These are phyloP conservation scores for Candida stauntonica DNA, from an alignment of 805 yeast genomes.

Conservation along the genomic window DNA sequence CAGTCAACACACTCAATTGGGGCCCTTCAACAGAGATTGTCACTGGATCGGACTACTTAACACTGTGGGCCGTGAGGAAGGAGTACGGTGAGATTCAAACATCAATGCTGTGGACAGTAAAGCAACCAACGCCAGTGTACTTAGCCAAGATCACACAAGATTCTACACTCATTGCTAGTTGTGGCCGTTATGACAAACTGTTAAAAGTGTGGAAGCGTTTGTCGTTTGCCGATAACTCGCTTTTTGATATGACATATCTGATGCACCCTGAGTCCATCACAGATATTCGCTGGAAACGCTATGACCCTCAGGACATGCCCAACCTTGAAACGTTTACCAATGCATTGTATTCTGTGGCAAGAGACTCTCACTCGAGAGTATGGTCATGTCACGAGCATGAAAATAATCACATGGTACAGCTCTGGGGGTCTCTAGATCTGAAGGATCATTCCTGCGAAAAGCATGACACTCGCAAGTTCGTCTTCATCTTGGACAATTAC, in stretches of 20 bases:
- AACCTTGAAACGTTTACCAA: constrained; percentile 38
- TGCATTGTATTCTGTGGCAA: constrained; percentile 59
- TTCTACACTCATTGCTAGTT: constrained; percentile 60
- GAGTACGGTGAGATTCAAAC: constrained; percentile 40
- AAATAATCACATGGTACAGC: constrained; percentile 50
- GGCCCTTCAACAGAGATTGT: constrained; percentile 52
- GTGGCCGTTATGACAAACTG: constrained; percentile 56
- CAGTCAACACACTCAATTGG: constrained; percentile 48
- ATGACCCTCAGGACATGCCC: constrained; percentile 23
- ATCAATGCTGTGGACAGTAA: constrained; percentile 33
- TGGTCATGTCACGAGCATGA: constrained; percentile 67
- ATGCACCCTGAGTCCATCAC: constrained; percentile 61
- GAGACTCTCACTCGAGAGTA: constrained; percentile 54
- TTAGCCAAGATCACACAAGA: constrained; percentile 60
- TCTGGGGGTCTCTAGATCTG: constrained; percentile 48
- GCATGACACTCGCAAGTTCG: constrained; percentile 26
- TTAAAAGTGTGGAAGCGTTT: constrained; percentile 78
- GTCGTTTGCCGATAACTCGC: constrained; percentile 57
- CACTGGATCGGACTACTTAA: constrained; percentile 52
- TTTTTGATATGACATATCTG: constrained; percentile 65
- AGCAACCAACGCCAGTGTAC: constrained; percentile 60
- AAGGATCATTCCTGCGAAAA: constrained; percentile 7
- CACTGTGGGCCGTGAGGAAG: constrained; percentile 47
- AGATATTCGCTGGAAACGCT: constrained; percentile 52
- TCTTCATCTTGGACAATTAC: constrained; percentile 35